Base-by-base conservation (phyloP, 106 monocot genomes). In the Chionographis japonica region DNA sequence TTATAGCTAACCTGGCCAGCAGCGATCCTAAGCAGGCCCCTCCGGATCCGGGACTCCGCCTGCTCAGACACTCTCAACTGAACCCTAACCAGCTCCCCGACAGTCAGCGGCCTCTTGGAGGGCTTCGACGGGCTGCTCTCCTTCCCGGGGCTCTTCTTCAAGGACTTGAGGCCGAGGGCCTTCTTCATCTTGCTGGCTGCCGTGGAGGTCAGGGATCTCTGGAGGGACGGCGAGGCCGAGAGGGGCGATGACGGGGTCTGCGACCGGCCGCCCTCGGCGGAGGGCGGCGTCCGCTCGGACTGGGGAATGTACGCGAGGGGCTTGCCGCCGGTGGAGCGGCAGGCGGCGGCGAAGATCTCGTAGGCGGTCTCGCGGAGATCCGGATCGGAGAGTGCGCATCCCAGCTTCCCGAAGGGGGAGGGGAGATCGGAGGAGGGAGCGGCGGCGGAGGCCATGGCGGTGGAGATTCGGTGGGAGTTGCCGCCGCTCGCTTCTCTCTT, bases 161-260 rank as follows among this genome's bases (percentile, higher is more conserved):
- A 82, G 58, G 82, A 80, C 66, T 82, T 90, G n/a, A 94, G 50
- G 72, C 91, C 91, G 49, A 92, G 72, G 51, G 91, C 91, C 88
- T 85, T 92, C 88, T 92, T 92, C 88, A 92, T 88, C 88, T 92
- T 92, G 73, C 85, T 88, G 15, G 91, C 88, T 13, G 88, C 88
- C 62, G 88, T 72, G 46, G 91, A 92, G 12, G 88, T 90, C 66
- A 94, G 66, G 53, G 93, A 94, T 59, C 82, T 53, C 72, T 91
- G 91, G 43, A 80, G 52, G 6, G 83, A 73, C n/a, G 79, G 62
- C 6, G 85, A 78, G 2, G 68, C 36, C 3, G 80, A 84, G 35
- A 56, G 35, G 60, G 81, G 64, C n/a, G 84, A 70, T 4, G 77
- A 49, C 43, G 72, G 40, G 40, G 77, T 62, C 40, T 63, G 51